These are phyloP conservation scores for Moricandia moricandioides DNA, from an alignment of 345 rosid genomes.

Conservation along the genomic window DNA sequence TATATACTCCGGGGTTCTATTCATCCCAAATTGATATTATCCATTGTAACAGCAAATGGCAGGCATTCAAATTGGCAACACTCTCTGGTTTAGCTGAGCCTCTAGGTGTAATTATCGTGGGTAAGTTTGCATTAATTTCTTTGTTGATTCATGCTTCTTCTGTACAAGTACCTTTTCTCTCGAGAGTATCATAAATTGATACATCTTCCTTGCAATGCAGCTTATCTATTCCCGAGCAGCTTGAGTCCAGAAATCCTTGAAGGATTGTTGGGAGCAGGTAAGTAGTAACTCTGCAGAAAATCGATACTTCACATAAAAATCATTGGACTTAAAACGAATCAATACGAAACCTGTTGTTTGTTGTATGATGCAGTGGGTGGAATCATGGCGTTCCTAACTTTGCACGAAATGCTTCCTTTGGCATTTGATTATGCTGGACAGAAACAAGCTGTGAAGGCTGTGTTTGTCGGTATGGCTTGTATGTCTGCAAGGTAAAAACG, in stretches of 20 bases:
- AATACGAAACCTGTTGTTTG: not conserved
- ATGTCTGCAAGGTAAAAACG: conserved; percentile 87
- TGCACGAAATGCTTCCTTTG: conserved; percentile 97
- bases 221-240: conserved; percentile 91
- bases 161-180: not conserved
- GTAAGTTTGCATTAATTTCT: conserved; percentile 42
- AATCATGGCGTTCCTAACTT: conserved; percentile 96
- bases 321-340: not conserved
- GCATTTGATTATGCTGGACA: conserved; percentile 98
- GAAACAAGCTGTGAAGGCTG: conserved; percentile 97
- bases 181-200: not conserved
- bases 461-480: conserved; percentile 95
- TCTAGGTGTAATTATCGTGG: conserved; percentile 88
- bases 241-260: conserved; percentile 90
- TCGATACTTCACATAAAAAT: not conserved
- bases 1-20: not conserved
- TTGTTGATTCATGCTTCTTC: not conserved
- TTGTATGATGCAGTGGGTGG: conserved; percentile 75
- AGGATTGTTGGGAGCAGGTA: conserved; percentile 92
- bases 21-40: conserved; percentile 18
- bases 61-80: conserved; percentile 94
- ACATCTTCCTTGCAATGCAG: conserved; percentile 45
- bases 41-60: conserved; percentile 85
- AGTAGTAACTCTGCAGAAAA: not conserved
- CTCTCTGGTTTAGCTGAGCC: conserved; percentile 99